Base-by-base conservation (phyloP, 1,284 basidiomycete genomes). In the Mycena citricolor region DNA sequence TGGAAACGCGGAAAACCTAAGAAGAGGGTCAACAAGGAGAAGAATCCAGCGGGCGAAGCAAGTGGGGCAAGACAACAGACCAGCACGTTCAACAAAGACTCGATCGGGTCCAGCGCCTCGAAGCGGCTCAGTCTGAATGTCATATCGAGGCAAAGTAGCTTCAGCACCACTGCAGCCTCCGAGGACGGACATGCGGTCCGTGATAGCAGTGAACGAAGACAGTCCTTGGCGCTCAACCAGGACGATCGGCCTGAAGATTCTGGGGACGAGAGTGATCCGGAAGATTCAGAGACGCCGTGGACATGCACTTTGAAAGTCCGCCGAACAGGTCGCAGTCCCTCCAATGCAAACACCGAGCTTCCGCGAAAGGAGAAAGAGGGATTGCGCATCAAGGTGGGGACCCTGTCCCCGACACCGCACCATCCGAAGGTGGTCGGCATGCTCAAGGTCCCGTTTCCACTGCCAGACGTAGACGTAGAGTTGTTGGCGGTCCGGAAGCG, bases 221-320 rank as follows among this genome's bases (percentile, higher is more conserved):
- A 21, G 16, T 46, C 47, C 35, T 19, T 42, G 10, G 29, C 17
- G 17, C 32, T 38, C 11, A 26, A 22, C 8, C 56, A 53, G 24
- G 57, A 39, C 4, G 57, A 62, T 10, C n/a, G n/a, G n/a, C n/a
- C n/a, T 3, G 14, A 40, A 23, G 50, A 52, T 22, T 52, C 50
- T 6, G 83, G 71, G 1, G 77, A 83, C 14, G 84, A 92, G 39
- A 90, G 86, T 48, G 94, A 97, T 57, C 90, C 93, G 0, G 94
- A 98, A 62, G 94, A 98, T 63, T 90, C 86, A 33, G 94, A 97
- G 66, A 93, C 90, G 21, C 90, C 94, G 0, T 99, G 94, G 94
- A 80, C 83, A 31, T 98, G 94, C 61, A 80, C 77, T 17, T 68
- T 90, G 52, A 75, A 81, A 53, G 66, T 84, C 23, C 71, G 73